These are phyloP conservation scores for Aspergillus sp. DNA, from an alignment of 2,329 filamentous ascomycete genomes.

Conservation along the genomic window DNA sequence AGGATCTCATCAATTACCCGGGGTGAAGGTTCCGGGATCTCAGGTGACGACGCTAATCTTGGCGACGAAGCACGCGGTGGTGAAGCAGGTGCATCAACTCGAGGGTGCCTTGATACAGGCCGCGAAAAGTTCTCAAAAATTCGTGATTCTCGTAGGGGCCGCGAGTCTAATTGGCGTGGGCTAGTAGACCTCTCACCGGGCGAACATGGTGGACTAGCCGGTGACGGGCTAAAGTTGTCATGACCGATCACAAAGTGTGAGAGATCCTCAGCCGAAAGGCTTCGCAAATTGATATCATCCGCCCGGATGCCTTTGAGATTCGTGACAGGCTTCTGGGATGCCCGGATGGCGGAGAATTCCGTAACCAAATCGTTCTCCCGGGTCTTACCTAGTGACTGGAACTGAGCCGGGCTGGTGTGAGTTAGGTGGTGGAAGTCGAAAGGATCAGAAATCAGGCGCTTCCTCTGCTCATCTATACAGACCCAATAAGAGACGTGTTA, in stretches of 20 bases:
- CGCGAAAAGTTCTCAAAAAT: constrained; percentile 57
- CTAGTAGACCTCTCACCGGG: constrained; percentile 27
- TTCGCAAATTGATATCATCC: constrained; percentile 45
- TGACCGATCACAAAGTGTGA: constrained; percentile 21
- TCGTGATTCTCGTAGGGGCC: constrained; percentile 34
- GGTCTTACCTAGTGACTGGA: constrained; percentile 53
- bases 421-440: constrained; percentile 66
- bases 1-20: constrained; percentile 44
- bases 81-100: constrained; percentile 40
- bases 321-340: constrained; percentile 51
- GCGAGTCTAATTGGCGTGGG: constrained; percentile 23
- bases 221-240: constrained; percentile 20
- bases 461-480: constrained; percentile 41
- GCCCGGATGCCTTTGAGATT: constrained; percentile 55
- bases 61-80: constrained; percentile 41
- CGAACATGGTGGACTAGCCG: constrained; percentile 33
- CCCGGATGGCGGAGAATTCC: constrained; percentile 55
- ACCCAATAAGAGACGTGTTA: constrained; percentile 4
- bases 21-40: constrained; percentile 35
- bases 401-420: constrained; percentile 57
- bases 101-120: constrained; percentile 46
- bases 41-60: constrained; percentile 27
- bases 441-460: constrained; percentile 58
- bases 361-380: constrained; percentile 53
- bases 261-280: constrained; percentile 35